These are phyloP conservation scores for Stephania yunnanensis DNA, from an alignment of 164 flowering plant genomes.

Conservation along the genomic window DNA sequence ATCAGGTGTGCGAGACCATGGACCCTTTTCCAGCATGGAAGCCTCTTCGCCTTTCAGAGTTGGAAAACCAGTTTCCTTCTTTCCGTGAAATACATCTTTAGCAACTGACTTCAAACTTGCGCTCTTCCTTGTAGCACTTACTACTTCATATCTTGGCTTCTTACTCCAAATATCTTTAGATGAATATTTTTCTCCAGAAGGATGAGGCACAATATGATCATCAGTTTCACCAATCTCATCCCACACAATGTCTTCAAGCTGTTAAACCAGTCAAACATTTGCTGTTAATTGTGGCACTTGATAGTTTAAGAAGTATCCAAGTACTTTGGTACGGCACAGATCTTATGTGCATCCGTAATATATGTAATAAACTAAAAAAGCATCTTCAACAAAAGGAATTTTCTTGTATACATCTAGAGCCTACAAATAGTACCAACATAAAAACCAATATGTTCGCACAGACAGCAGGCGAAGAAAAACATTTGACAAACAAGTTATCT, in stretches of 20 bases:
- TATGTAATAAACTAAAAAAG: neutral
- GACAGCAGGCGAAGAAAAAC: neutral
- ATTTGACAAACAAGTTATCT: neutral
- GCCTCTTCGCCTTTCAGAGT: slow-evolving; percentile 20
- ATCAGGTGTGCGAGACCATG: slow-evolving; percentile 41
- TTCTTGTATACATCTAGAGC: neutral
- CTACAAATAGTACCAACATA: neutral
- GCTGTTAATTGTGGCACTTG: neutral
- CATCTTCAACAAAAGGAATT: neutral
- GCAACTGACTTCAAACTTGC: slow-evolving; percentile 15
- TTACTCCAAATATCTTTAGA: slow-evolving; percentile 27
- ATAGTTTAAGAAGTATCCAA: neutral
- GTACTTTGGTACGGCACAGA: neutral
- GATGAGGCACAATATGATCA: slow-evolving; percentile 76
- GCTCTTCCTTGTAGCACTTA: slow-evolving; percentile 19
- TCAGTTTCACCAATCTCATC: slow-evolving; percentile 50
- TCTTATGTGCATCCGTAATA: neutral
- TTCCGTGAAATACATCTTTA: slow-evolving; percentile 22
- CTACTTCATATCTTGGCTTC: slow-evolving; percentile 36
- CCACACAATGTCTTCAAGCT: slow-evolving; percentile 73
- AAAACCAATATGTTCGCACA: neutral
- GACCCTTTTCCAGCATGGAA: slow-evolving; percentile 40
- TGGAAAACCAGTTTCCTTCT: slow-evolving; percentile 19
- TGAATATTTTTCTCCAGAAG: slow-evolving; percentile 17
- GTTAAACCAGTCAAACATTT: slow-evolving; percentile 20